Evolutionary conservation across 805 yeast genomes (phyloP), one percentile per base, ranked within the genome.

Genomic region (Kodamaea neixiangensis): DNA sequence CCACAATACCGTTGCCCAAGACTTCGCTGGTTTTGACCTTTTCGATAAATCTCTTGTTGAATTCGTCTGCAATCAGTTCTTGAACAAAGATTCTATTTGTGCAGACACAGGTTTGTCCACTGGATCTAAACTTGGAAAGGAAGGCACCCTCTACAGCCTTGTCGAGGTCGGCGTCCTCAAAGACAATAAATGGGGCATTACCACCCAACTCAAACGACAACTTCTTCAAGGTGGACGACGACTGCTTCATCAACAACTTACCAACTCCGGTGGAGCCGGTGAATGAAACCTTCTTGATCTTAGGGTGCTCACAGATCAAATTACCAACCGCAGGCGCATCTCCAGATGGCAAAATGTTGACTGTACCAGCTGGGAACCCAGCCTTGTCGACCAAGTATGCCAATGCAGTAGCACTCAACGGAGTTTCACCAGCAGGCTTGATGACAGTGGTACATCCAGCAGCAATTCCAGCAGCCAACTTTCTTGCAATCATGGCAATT

Each of bases 101-200:
- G 64, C 91, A 86, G 38, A 86, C 86, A 69, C 96, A 88, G 3
- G 92, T 86, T 68, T 87, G 94, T 54, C 94, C 94, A 40, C 86
- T 78, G 21, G 86, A 85, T 64, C 94, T 78, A 69, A 86, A 84
- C 66, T 87, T 88, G 54, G 84, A 78, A 7, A 78, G 82, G 52
- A 86, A 64, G 2, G 88, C 80, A 38, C 83, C 88, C n/a, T 76
- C 77, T 13, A 86, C 82, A 0, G 93, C 93, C 39, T 72, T 68
- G 51, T 81, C 86, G 17, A 87, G 57, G 54, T 85, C 81, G 9
- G 89, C 90, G 62, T 86, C 92, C 48, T 84, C 83, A 65, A 87
- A 87, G 2, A 87, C 84, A 50, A 87, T 78, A 57, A 86, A 81
- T 3, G 94, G 92, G 14, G 93, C 90, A 66, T 87, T 87, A 25